Conservation (phyloP, 2,329 filamentous ascomycete genomes). For the Ophiostoma sp. region DNA sequence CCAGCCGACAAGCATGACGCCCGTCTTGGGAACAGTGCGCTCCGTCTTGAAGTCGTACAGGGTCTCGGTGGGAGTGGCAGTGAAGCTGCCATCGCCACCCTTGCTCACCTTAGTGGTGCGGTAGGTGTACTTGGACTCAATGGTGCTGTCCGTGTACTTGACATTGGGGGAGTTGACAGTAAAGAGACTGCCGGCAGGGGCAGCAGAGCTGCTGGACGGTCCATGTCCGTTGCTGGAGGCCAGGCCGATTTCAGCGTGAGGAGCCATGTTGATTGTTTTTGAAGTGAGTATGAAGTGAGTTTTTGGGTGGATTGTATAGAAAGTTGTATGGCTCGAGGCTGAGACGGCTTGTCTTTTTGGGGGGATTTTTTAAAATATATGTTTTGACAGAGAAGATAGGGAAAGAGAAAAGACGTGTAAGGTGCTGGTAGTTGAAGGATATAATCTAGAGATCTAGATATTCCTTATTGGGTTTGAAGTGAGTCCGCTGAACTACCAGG, state of each 20-base stretch:
- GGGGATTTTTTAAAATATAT: not conserved
- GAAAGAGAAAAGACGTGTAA: slow-evolving; percentile 10
- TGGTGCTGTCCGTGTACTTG: slow-evolving; percentile 78
- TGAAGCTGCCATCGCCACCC: slow-evolving; percentile 64
- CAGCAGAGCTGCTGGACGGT: slow-evolving; percentile 29
- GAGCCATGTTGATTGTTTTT: slow-evolving; percentile 57
- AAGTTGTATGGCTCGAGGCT: not conserved
- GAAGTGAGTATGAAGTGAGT: slow-evolving; percentile 25
- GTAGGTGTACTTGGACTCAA: slow-evolving; percentile 93
- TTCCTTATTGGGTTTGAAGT: slow-evolving; percentile 51
- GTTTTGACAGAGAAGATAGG: slow-evolving; percentile 7
- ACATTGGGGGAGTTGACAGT: slow-evolving; percentile 90
- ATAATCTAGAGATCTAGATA: slow-evolving; percentile 14
- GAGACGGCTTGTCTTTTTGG: not conserved
- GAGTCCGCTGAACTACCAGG: slow-evolving; percentile 76
- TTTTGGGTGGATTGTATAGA: not conserved
- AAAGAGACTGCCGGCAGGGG: slow-evolving; percentile 57
- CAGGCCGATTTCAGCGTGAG: slow-evolving; percentile 67
- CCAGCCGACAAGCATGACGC: slow-evolving; percentile 96
- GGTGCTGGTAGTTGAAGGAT: not conserved
- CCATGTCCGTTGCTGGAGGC: slow-evolving; percentile 56
- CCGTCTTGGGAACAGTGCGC: slow-evolving; percentile 85
- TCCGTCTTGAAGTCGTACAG: slow-evolving; percentile 97
- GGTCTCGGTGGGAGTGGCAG: slow-evolving; percentile 81
- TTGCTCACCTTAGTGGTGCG: slow-evolving; percentile 80